These are phyloP conservation scores for Coccomyxa subellipsoidea DNA, from an alignment of 163 green algal genomes.

Conservation along the genomic window DNA sequence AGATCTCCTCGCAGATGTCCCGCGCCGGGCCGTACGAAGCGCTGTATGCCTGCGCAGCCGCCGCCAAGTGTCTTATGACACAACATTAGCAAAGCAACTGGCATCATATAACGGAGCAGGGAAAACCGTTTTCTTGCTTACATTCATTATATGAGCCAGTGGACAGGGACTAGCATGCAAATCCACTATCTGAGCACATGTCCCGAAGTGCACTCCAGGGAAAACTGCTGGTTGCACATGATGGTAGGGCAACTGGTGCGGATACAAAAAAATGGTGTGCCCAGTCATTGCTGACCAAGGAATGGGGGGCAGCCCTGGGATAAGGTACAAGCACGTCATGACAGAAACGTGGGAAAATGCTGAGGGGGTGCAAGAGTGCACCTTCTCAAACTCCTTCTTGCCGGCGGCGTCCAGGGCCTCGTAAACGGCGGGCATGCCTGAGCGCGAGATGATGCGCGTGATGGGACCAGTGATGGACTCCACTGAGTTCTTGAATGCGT, in stretches of 20 bases:
- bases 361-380: not conserved
- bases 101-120: not conserved
- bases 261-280: no score
- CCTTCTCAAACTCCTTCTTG: slow-evolving; percentile 91
- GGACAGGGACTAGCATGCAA: no score
- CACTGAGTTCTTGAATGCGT: slow-evolving; percentile 94
- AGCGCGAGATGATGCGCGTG: slow-evolving; percentile 86
- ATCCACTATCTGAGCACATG: no score
- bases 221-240: no score
- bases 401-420: slow-evolving; percentile 73
- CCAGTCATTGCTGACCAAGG: no score
- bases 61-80: not conserved
- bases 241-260: no score
- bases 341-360: no score
- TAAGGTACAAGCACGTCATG: not conserved
- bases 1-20: slow-evolving; percentile 99
- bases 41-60: slow-evolving; percentile 61
- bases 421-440: slow-evolving; percentile 93
- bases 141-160: no score
- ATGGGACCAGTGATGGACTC: slow-evolving; percentile 98
- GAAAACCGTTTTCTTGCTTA: no score
- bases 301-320: no score
- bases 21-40: slow-evolving; percentile 82
- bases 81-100: not conserved
- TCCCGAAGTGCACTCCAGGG: no score